phyloP scores from a whole-genome alignment of 2,329 filamentous ascomycete species.

The Cercospora sojina region DNA sequence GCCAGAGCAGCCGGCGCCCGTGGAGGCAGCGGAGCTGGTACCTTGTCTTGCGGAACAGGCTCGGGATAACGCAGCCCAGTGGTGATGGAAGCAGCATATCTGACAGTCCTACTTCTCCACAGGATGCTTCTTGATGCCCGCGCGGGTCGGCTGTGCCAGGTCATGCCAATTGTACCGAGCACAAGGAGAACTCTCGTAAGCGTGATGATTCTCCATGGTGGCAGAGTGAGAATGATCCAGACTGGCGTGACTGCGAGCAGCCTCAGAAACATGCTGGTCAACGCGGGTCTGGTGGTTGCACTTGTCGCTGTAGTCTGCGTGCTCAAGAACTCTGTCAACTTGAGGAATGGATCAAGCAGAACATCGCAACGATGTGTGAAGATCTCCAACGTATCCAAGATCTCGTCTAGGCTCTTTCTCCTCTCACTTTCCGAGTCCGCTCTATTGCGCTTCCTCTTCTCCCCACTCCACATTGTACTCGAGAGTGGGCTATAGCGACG shows the following conservation, averaged over 20 bases:
- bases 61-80: conserved; percentile 75
- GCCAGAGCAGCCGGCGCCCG: conserved; percentile 23
- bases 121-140: conserved; percentile 82
- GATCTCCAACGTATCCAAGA: conserved; percentile 86
- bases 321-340: conserved; percentile 85
- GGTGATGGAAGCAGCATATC: conserved; percentile 66
- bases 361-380: conserved; percentile 92
- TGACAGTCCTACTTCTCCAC: conserved; percentile 79
- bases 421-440: conserved; percentile 62
- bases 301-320: conserved; percentile 83
- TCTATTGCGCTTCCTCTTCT: conserved; percentile 57
- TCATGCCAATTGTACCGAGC: conserved; percentile 80
- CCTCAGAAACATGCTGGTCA: conserved; percentile 85
- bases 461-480: conserved; percentile 73
- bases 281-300: conserved; percentile 82
- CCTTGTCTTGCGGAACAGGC: conserved; percentile 35
- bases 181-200: conserved; percentile 80
- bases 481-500: conserved; percentile 86
- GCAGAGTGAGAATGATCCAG: conserved; percentile 80
- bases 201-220: conserved; percentile 81
- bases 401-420: conserved; percentile 95
- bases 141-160: conserved; percentile 87
- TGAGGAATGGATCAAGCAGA: conserved; percentile 81
- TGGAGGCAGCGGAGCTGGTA: conserved; percentile 22
- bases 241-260: conserved; percentile 84